Base-by-base conservation (phyloP, 352 stramenopile species). In the Phytophthora uliginosa region DNA sequence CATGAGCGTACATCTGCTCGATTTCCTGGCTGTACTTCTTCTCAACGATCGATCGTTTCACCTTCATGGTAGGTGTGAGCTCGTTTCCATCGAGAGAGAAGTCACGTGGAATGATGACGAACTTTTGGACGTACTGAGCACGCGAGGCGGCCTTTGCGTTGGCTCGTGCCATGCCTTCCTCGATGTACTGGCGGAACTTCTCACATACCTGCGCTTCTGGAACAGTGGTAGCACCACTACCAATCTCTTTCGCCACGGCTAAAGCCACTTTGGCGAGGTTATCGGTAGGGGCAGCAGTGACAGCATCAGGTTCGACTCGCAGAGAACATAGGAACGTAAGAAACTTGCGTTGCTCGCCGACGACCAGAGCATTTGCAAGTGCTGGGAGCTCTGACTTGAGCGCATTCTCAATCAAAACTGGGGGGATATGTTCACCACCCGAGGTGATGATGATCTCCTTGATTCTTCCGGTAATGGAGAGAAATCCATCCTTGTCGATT, bases 401-500 rank as follows among this genome's bases (percentile, higher is more conserved):
- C 47, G 90, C 76, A 66, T 97, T 85, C 47, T 98, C 93, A 26
- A 98, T 94, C 34, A 93, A 69, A 36, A 95, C 90, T 7, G 95
- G 93, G 7, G 95, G 84, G 22, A 99, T 84, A 73, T 98, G 98
- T 78, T 98, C 94, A 28, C 95, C 93, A 33, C 94, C 93, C 5
- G 93, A 92, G 7, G 94, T 98, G 76, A 97, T 97, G 77, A 98
- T 98, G 28, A 98, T 82, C 76, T 99, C 94, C 75, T 98, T 98
- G 76, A 98, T 97, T 18, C 95, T 89, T 17, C 95, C 95, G 3
- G 95, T 99, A 71, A 99, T 97, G 18, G 69, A 77, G 50, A 98
- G 70, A 71, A 99, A 98, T n/a, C 95, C 88, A 54, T 94, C 86
- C 17, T 90, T 73, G 48, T 97, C 92, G 12, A 97, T 86, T 33